Conservation (phyloP, 2,329 filamentous ascomycete genomes). For the Ceratocystis alfenasii region DNA sequence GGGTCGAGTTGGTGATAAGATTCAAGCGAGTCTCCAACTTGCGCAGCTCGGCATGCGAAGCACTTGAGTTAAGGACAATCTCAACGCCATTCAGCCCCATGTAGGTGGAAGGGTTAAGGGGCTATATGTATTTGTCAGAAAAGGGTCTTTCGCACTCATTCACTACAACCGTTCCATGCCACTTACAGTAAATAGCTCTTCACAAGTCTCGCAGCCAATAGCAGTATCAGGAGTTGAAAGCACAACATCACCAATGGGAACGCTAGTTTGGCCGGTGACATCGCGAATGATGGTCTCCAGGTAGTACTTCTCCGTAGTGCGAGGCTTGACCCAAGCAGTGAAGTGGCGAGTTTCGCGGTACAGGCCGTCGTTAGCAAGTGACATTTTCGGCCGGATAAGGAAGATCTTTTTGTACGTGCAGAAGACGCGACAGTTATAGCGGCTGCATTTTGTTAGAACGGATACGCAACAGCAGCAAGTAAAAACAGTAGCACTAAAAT, state of each 20-base stretch:
- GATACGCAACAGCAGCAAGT: background rate
- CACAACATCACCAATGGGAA: conserved; percentile 34
- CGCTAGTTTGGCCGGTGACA: conserved; percentile 29
- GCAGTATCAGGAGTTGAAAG: conserved; percentile 32
- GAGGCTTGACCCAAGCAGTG: conserved; percentile 32
- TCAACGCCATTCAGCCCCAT: conserved; percentile 54
- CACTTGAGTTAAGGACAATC: conserved; percentile 28
- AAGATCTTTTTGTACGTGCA: conserved; percentile 28
- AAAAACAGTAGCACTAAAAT: background rate
- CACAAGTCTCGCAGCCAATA: conserved; percentile 34
- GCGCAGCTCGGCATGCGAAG: conserved; percentile 40
- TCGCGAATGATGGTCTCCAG: conserved; percentile 28
- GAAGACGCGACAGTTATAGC: conserved; percentile 32
- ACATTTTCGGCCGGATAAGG: conserved; percentile 26
- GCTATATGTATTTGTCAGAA: conserved; percentile 9
- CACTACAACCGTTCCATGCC: background rate
- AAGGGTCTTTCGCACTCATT: background rate
- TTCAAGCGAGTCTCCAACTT: conserved; percentile 54
- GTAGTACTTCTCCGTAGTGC: conserved; percentile 31
- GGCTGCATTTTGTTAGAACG: conserved; percentile 23
- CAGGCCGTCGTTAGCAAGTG: conserved; percentile 31
- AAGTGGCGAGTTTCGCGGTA: conserved; percentile 34
- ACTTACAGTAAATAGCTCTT: conserved; percentile 29
- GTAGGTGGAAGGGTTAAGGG: conserved; percentile 37
- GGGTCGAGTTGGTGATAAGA: conserved; percentile 54